A percentile compares a stretch with the other conserved stretches of the same genome.
phyloP scores from a whole-genome alignment of 176 grass and related monocot genomes.

The Elaeis guineensis region DNA sequence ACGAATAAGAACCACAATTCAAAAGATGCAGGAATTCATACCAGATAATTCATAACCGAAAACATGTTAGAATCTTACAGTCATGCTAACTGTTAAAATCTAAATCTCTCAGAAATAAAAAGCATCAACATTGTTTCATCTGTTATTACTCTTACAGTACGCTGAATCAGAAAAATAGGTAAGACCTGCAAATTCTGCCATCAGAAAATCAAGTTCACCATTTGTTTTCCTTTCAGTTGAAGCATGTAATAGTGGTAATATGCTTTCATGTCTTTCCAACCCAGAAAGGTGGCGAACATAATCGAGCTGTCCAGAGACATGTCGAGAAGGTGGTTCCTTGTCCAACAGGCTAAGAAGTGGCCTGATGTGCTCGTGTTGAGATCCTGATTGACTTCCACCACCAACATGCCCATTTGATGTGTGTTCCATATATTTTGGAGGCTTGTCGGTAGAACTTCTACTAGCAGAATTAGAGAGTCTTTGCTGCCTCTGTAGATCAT shows the following conservation, averaged over 20 bases:
- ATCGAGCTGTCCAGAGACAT: conserved; percentile 96
- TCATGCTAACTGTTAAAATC: too few species aligned
- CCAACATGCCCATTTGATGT: conserved; percentile 48
- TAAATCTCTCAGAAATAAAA: too few species aligned
- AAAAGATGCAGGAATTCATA: too few species aligned
- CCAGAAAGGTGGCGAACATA: conserved; percentile 75
- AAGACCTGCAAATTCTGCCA: conserved; percentile 86
- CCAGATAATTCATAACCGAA: too few species aligned
- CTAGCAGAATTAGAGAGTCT: conserved; percentile 51
- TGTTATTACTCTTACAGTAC: too few species aligned
- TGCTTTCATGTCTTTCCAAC: conserved; percentile 89
- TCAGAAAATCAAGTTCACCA: conserved; percentile 86
- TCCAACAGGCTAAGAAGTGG: conserved; percentile 89
- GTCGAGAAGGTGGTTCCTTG: conserved; percentile 91
- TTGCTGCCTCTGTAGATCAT: conserved; percentile 47
- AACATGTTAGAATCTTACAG: too few species aligned
- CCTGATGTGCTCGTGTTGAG: conserved; percentile 72
- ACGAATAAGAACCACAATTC: too few species aligned
- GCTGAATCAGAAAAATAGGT: too few species aligned
- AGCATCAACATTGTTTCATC: too few species aligned
- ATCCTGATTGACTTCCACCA: background rate
- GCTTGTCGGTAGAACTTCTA: conserved; percentile 76
- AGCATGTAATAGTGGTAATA: conserved; percentile 87
- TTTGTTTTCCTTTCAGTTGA: conserved; percentile 77
- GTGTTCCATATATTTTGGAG: conserved; percentile 72